Base-by-base conservation (phyloP, 805 yeast species). In the Wickerhamomyces silvicola region DNA sequence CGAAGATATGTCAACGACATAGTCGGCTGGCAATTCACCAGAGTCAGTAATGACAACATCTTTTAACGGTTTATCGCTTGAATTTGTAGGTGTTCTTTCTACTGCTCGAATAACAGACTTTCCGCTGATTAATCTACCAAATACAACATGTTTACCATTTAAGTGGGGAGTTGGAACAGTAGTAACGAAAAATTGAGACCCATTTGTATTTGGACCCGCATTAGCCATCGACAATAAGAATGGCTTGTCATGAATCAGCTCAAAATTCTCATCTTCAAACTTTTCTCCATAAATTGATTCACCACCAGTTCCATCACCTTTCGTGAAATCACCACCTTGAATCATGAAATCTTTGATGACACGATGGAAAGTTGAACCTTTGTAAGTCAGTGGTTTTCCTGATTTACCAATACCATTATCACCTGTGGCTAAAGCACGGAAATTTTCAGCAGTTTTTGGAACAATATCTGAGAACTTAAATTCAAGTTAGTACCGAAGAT, bases 171-270 rank as follows among this genome's bases (percentile, higher is more conserved):
- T 86, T 25, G 86, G 78, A 3, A 77, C 92, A 3, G 96, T 85
- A 18, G 98, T 90, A 49, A 90, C 78, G 58, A 90, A 90, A 50
- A 86, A 92, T 60, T 90, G 97, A 3, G 96, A 86, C 1, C 97
- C 97, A 54, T 92, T 92, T 30, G 97, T 90, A 57, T 80, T 77
- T 37, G 95, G 87, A 12, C 97, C 97, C 5, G 97, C 84, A 54
- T 90, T 90, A 36, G 98, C 97, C 97, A 90, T 92, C 7, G 95
- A 84, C 46, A 90, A 70, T 45, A 92, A 67, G 58, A 81, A 88
- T 33, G 97, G 97, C 50, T 70, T 70, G 42, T 78, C 86, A 55
- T 90, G 97, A 41, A 69, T 72, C 43, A 74, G 55, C 30, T 68
- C 57, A 57, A 92, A 90, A 59, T 81, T 81, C 59, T 90, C 98